Evolutionary conservation across 148 eudicot genomes (phyloP), one percentile per base, ranked within the genome.

Genomic region (Chenopodium formosanum): DNA sequence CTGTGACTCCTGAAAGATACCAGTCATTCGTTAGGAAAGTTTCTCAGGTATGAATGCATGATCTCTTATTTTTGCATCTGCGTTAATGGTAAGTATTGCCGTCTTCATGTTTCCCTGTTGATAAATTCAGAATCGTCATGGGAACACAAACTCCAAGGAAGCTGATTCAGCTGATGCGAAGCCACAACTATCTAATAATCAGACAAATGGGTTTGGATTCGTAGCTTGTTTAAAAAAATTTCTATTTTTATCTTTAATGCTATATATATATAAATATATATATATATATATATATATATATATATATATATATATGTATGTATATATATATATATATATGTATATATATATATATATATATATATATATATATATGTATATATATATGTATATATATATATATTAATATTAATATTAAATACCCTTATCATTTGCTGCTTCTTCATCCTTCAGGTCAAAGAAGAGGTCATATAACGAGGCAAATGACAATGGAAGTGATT

Each of bases 41-140:
- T 73, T 76, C 85, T n/a, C 86, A 82, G 97, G 99, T 94, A 88
- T 13, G 82, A 12, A 82, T 95, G 99, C 92, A 88, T 13, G 82
- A 23, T 71, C 16, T 2, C 1, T n/a, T 7, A 44, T n/a, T 2
- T n/a, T 76, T 83, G 78, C 48, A 47, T 68, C 66, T 70, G 20
- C 31, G 16, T 50, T 52, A 44, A 69, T 47, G 40, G 50, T 25
- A 53, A 4, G 47, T 67, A 70, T 53, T 53, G 11, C 22, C 50
- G 32, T 56, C 46, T 27, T 67, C 34, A 74, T 77, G 16, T 56
- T 72, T 46, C 2, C 20, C 37, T 75, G 32, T 63, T 60, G 16
- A 71, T 70, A 47, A 77, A 67, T 82, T 78, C 91, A 95, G 98
- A 90, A 86, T 86, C 97, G 92, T 74, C 97, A 87, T 71, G 95